Evolutionary conservation across 2,329 filamentous ascomycete genomes (phyloP), one percentile per base, ranked within the genome.

Genomic region (Ophiostoma perfectum): DNA sequence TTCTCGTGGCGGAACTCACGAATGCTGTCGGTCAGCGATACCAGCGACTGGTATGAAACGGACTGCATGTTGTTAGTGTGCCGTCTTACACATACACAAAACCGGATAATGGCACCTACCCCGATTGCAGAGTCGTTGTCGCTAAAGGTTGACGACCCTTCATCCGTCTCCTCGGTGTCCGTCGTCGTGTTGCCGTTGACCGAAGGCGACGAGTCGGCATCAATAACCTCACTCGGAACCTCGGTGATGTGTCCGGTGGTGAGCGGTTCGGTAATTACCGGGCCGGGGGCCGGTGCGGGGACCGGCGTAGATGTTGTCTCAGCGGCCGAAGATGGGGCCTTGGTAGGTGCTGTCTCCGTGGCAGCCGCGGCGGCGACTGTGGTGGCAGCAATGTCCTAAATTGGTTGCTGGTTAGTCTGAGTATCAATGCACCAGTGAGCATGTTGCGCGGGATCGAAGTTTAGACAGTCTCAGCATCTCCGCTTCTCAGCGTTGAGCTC

Each of bases 1-100:
- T 70, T 70, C 38, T 70, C 70, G 5, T 68, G 64, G 18, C 70
- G 70, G 14, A 66, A 70, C 44, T 70, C 66, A 64, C 70, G 70
- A 9, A 70, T 69, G 60, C 70, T 70, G 58, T 70, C 70, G 1
- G 70, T 66, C 66, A 70, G 16, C 5, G 70, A 70, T 2, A 64
- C 60, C 6, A 69, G 55, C 42, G 69, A 70, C 2, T 64, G 16
- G 18, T 47, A 69, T 5, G 62, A 66, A 6, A 67, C 5, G 12
- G 69, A 68, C 52, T 68, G n/a, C n/a, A 18, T 41, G 27, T 60
- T n/a, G 38, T 64, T 44, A 64, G 16, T 27, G 27, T 27, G 27
- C 62, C 12, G 1, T 4, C 44, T 64, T 3, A 16, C 7, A 39
- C 42, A 47, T 5, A 41, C 16, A 58, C 12, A 47, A 8, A 27